phyloP scores from a whole-genome alignment of 116 monocot genomes.

The Papilionanthe hybrid region DNA sequence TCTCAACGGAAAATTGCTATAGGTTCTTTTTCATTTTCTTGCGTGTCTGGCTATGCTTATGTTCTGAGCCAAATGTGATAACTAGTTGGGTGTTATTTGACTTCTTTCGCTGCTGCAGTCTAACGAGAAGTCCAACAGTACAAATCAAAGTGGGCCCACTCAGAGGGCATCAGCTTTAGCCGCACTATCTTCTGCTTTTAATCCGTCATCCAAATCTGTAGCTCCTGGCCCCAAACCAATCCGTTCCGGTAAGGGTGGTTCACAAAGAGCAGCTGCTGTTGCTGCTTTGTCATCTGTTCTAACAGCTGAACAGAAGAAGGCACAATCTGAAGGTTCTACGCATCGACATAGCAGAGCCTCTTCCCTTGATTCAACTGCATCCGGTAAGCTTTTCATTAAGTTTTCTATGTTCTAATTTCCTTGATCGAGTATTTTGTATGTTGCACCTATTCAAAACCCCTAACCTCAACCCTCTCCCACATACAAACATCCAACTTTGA shows the following conservation, averaged over 20 bases:
- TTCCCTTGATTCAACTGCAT: conserved; percentile 24
- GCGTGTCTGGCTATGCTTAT: not conserved
- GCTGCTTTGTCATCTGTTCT: conserved; percentile 87
- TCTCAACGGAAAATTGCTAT: not conserved
- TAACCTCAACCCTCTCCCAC: not conserved
- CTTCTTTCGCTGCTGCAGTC: conserved; percentile 22
- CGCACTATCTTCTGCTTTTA: conserved; percentile 86
- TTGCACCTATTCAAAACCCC: too few species aligned
- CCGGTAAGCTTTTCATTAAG: conserved; percentile 22
- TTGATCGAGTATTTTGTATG: not conserved
- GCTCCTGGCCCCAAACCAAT: conserved; percentile 30
- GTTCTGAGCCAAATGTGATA: not conserved
- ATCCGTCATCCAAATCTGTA: conserved; percentile 51
- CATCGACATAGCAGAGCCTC: conserved; percentile 33
- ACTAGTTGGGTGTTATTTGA: not conserved
- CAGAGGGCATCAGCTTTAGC: conserved; percentile 97
- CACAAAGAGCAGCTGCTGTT: conserved; percentile 97
- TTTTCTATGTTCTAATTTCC: too few species aligned
- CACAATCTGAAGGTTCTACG: conserved; percentile 38
- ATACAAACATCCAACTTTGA: not conserved
- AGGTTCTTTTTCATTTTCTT: not conserved
- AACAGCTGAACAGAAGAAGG: conserved; percentile 78
- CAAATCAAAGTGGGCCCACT: conserved; percentile 57
- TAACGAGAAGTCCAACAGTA: conserved; percentile 29
- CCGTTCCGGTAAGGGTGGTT: conserved; percentile 49